Evolutionary conservation across 805 yeast genomes (phyloP).

Genomic region (Ogataea trehaloabstinens): DNA sequence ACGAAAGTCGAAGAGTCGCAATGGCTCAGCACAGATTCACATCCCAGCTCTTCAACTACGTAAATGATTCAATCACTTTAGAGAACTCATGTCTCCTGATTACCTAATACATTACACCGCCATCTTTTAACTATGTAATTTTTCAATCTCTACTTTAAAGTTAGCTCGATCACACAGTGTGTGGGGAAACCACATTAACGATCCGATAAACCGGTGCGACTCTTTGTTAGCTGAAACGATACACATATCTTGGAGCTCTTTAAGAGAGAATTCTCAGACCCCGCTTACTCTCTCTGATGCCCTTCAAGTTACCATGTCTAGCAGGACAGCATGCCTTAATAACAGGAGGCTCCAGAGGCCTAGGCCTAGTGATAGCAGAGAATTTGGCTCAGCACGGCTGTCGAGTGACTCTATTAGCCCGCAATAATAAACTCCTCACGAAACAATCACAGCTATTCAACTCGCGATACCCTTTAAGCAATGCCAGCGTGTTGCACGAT

Average conservation of each 20-base stretch:
- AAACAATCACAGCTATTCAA: constrained; percentile 22
- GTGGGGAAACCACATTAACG: no score
- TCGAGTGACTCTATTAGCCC: constrained; percentile 48
- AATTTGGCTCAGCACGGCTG: constrained; percentile 52
- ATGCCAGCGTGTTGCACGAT: constrained; percentile 25
- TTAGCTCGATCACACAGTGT: no score
- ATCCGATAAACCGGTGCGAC: no score
- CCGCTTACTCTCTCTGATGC: no score
- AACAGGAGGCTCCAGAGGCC: constrained; percentile 71
- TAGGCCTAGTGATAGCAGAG: constrained; percentile 58
- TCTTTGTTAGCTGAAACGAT: no score
- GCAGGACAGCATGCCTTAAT: constrained; percentile 40
- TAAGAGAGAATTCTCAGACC: no score
- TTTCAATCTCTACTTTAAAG: background rate
- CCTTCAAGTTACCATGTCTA: no score
- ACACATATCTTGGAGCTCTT: no score
- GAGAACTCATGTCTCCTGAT: constrained; percentile 51
- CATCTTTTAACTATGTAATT: background rate
- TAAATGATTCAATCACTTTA: constrained; percentile 52
- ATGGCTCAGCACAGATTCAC: constrained; percentile 39
- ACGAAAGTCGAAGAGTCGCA: constrained; percentile 62
- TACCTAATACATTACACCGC: no score
- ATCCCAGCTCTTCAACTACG: constrained; percentile 58
- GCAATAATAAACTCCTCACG: constrained; percentile 40
- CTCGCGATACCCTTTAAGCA: constrained; percentile 9